Evolutionary conservation across 2,329 filamentous ascomycete genomes (phyloP), one percentile per base, ranked within the genome.

Genomic region (Delphinella strobiligena): DNA sequence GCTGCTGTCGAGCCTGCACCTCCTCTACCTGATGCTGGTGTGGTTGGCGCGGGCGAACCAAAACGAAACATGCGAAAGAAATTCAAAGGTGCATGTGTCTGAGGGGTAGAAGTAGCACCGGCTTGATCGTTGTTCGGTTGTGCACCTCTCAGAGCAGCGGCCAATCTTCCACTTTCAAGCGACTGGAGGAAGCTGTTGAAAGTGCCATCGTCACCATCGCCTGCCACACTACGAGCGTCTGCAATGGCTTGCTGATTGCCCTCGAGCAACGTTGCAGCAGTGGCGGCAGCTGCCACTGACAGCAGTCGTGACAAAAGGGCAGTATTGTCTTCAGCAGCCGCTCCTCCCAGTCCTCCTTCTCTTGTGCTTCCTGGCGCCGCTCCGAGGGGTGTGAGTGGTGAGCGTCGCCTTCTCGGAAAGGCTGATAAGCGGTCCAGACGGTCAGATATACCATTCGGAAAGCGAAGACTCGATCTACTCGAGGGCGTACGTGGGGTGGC

Each of bases 61-160:
- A 82, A 81, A 34, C 78, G 66, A 55, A 82, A 82, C 58, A 81
- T 79, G 41, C 78, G 66, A 56, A 81, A 72, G 54, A 81, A 80
- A 53, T 81, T 81, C 43, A 81, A 63, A 3, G 77, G 74, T 9
- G 71, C 66, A 7, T 39, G 37, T 15, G 37, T 30, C n/a, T 7
- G 31, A 8, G 19, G 42, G 38, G 19, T 38, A 16, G 34, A 29
- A 29, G 40, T 34, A 22, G 63, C 62, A 29, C 64, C 63, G 18
- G 65, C 47, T 24, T 54, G 49, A 44, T 61, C 61, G 19, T 45
- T 43, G n/a, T 55, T 58, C 22, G 58, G 61, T 31, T 57, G 56
- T 36, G 60, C 60, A 47, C 68, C 65, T 30, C 72, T 54, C 47
- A 76, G 64, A 1, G 71, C 65, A 29, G 72, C 73, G n/a, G 75